Conservation (phyloP, 768 basidiomycete species). For the Dioszegia hungarica region DNA sequence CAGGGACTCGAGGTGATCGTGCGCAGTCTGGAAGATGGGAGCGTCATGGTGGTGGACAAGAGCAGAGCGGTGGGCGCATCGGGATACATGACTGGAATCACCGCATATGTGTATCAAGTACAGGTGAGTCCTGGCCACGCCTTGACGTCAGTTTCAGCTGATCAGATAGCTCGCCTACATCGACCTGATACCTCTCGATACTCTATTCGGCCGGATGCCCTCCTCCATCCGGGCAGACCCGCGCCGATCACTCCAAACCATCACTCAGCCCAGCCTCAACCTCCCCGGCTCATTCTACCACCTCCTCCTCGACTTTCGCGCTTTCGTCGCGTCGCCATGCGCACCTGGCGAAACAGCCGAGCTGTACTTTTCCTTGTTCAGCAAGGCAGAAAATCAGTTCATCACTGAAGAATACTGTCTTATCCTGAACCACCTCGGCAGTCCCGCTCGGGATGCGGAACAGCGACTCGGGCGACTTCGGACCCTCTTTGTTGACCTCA, state of each 20-base stretch:
- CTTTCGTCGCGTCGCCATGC: slow-evolving; percentile 86
- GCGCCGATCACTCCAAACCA: not conserved
- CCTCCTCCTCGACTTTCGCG: slow-evolving; percentile 80
- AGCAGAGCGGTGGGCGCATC: slow-evolving; percentile 57
- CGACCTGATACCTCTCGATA: slow-evolving; percentile 41
- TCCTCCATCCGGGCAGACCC: not conserved
- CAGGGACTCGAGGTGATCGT: slow-evolving; percentile 94
- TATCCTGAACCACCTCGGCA: slow-evolving; percentile 82
- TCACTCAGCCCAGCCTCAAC: not conserved
- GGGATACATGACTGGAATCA: slow-evolving; percentile 47
- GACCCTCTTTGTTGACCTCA: slow-evolving; percentile 86
- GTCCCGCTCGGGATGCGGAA: slow-evolving; percentile 52
- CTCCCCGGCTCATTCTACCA: slow-evolving; percentile 62
- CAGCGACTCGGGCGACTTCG: slow-evolving; percentile 60
- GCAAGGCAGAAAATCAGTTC: slow-evolving; percentile 71
- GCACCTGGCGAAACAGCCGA: slow-evolving; percentile 87
- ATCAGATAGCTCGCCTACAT: slow-evolving; percentile 43
- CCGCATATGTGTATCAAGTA: slow-evolving; percentile 65
- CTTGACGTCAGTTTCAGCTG: not conserved
- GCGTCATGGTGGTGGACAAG: slow-evolving; percentile 81
- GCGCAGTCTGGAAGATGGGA: slow-evolving; percentile 87
- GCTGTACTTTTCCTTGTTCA: slow-evolving; percentile 88
- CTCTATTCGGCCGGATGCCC: slow-evolving; percentile 14
- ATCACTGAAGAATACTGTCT: slow-evolving; percentile 90
- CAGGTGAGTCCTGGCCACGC: slow-evolving; percentile 20